Evolutionary conservation across 129 eudicot species (phyloP).

Genomic region (Silybum marianum): DNA sequence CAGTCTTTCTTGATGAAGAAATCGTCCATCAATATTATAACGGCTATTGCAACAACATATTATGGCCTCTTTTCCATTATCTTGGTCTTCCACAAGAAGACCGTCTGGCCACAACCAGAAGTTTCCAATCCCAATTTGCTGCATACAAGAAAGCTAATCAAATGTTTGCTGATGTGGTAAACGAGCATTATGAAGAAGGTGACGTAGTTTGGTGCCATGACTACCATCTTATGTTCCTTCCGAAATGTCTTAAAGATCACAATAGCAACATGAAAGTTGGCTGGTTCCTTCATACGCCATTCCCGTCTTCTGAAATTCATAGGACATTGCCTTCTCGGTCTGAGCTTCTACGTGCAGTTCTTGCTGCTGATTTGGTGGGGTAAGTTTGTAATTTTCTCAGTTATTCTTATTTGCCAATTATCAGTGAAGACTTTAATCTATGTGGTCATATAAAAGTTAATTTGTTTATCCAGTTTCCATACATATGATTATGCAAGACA

Average conservation of each 20-base stretch:
- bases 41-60: slow-evolving; percentile 92
- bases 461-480: slow-evolving; percentile 62
- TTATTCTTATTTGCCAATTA: not conserved
- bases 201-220: slow-evolving; percentile 97
- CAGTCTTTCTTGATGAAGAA: slow-evolving; percentile 91
- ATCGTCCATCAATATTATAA: slow-evolving; percentile 88
- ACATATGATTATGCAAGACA: slow-evolving; percentile 97
- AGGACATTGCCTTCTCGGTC: slow-evolving; percentile 87
- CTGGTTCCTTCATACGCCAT: slow-evolving; percentile 92
- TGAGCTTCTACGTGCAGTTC: slow-evolving; percentile 73
- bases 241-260: slow-evolving; percentile 64
- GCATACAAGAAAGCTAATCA: slow-evolving; percentile 86
- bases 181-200: slow-evolving; percentile 76
- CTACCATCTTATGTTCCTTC: slow-evolving; percentile 93
- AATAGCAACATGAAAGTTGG: slow-evolving; percentile 88
- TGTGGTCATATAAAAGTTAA: not conserved
- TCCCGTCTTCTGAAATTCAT: slow-evolving; percentile 87
- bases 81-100: slow-evolving; percentile 97
- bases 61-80: slow-evolving; percentile 97
- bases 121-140: slow-evolving; percentile 91
- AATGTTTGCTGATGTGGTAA: slow-evolving; percentile 90
- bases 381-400: slow-evolving; percentile 27
- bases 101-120: slow-evolving; percentile 85
- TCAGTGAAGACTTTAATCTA: not conserved
- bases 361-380: slow-evolving; percentile 94